Evolutionary conservation across 495 filamentous ascomycete genomes (phyloP).

Genomic region (Delitschia confertaspora): DNA sequence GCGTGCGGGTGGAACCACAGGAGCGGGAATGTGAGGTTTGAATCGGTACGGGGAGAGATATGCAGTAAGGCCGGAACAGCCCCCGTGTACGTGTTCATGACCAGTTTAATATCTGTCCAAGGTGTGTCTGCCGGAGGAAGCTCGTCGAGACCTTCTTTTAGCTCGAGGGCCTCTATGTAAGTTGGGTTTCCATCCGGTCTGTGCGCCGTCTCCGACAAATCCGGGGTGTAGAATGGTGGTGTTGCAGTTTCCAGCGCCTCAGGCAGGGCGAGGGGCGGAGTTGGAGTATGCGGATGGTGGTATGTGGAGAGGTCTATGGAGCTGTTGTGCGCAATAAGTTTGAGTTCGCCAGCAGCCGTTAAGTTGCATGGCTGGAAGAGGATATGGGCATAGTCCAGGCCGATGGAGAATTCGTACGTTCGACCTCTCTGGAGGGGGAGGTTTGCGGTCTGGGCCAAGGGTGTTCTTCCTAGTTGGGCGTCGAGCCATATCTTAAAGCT

Average conservation of each 20-base stretch:
- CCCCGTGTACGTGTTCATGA: conserved; percentile 23
- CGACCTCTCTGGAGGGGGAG: background rate
- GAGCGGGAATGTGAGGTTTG: conserved; percentile 8
- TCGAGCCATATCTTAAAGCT: too few species aligned
- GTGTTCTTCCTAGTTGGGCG: conserved; percentile 27
- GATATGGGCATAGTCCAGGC: conserved; percentile 27
- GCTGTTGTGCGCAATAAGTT: conserved; percentile 17
- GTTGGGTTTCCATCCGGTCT: conserved; percentile 14
- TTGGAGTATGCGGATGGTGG: conserved; percentile 15
- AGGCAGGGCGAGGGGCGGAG: conserved; percentile 13
- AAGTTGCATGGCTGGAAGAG: conserved; percentile 33
- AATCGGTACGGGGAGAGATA: conserved; percentile 3
- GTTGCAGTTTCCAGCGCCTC: conserved; percentile 8
- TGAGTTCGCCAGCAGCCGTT: conserved; percentile 18
- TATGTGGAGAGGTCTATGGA: conserved; percentile 9
- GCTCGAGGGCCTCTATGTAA: conserved; percentile 10
- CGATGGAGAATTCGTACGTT: conserved; percentile 26
- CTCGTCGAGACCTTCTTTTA: conserved; percentile 13
- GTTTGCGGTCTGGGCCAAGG: background rate
- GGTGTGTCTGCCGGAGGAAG: conserved; percentile 16
- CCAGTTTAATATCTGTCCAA: conserved; percentile 15
- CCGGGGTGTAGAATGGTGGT: conserved; percentile 20
- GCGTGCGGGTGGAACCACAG: conserved; percentile 23
- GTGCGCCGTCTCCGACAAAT: conserved; percentile 11
- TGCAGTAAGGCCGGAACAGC: conserved; percentile 19